Percentiles rank a stretch among this genome's conserved stretches.
phyloP scores from a whole-genome alignment of 768 basidiomycete genomes.

The Boletus huronensis region DNA sequence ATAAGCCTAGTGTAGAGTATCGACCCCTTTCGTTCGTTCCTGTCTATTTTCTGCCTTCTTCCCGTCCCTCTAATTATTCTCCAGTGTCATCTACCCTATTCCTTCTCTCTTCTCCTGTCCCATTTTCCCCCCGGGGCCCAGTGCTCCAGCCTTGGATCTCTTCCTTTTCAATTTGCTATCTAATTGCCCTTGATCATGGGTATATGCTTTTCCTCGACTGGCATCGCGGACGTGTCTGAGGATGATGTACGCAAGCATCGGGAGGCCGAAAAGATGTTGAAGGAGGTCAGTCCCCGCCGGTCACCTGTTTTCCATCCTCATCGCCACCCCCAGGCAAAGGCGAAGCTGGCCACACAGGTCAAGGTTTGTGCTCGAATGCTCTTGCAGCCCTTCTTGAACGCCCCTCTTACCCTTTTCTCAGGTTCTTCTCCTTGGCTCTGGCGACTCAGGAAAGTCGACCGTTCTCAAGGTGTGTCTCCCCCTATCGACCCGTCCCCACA shows the following conservation, averaged over 20 bases:
- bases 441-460: slow-evolving; percentile 92
- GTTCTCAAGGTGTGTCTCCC: slow-evolving; percentile 66
- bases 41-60: background rate
- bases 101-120: background rate
- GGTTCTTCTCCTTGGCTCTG: slow-evolving; percentile 88
- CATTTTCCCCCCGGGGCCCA: slow-evolving; percentile 6
- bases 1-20: slow-evolving; percentile 12
- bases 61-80: background rate
- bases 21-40: background rate
- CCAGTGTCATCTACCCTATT: background rate
- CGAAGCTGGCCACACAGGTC: slow-evolving; percentile 66
- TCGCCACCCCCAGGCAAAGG: slow-evolving; percentile 65
- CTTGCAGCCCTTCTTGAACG: background rate
- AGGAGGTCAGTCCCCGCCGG: slow-evolving; percentile 50
- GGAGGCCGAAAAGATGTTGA: slow-evolving; percentile 75
- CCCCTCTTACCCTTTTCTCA: slow-evolving; percentile 25
- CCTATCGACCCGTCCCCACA: background rate
- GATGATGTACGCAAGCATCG: slow-evolving; percentile 62
- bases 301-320: background rate
- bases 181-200: slow-evolving; percentile 50
- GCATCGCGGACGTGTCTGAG: slow-evolving; percentile 57
- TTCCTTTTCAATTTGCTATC: slow-evolving; percentile 6
- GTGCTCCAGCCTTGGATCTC: slow-evolving; percentile 8
- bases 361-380: slow-evolving; percentile 49
- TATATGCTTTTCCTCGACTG: slow-evolving; percentile 66